Percentiles rank a stretch among this genome's conserved stretches.
Conservation (phyloP, 306 rosid genomes). For the Vigna mungo region DNA sequence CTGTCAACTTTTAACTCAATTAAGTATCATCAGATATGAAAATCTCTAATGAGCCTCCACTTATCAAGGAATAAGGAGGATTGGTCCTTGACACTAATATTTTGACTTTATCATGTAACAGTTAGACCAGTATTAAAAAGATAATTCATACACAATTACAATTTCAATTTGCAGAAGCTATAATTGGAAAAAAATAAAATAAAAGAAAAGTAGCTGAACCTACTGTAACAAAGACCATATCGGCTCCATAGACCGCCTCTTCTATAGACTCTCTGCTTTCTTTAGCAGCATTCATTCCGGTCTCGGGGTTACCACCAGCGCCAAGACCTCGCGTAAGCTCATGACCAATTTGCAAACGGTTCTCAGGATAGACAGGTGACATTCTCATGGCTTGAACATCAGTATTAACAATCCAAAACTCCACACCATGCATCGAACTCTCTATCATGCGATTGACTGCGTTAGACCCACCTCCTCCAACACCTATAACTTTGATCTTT, state of each 20-base stretch:
- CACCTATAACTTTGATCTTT: conserved; percentile 83
- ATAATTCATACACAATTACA: not conserved
- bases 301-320: conserved; percentile 91
- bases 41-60: not conserved
- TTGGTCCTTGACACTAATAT: not conserved
- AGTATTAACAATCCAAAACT: conserved; percentile 89
- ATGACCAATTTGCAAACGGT: conserved; percentile 81
- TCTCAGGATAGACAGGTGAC: conserved; percentile 78
- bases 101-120: conserved; percentile 8
- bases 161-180: conserved; percentile 28
- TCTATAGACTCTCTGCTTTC: conserved; percentile 79
- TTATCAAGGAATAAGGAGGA: not conserved
- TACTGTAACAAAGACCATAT: conserved; percentile 91
- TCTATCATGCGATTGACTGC: conserved; percentile 95
- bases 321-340: conserved; percentile 95
- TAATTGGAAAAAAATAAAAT: conserved; percentile 28
- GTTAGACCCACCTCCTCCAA: conserved; percentile 93
- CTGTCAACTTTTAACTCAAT: not conserved
- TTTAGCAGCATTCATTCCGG: conserved; percentile 90
- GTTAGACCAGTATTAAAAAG: conserved; percentile 9
- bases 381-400: conserved; percentile 86
- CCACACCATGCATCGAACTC: conserved; percentile 86
- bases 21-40: conserved; percentile 8
- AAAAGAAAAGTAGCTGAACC: conserved; percentile 44
- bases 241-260: conserved; percentile 77